A percentile compares a stretch with the other conserved stretches of the same genome.
Conservation (phyloP, 805 yeast genomes). For the Myxozyma geophila region DNA sequence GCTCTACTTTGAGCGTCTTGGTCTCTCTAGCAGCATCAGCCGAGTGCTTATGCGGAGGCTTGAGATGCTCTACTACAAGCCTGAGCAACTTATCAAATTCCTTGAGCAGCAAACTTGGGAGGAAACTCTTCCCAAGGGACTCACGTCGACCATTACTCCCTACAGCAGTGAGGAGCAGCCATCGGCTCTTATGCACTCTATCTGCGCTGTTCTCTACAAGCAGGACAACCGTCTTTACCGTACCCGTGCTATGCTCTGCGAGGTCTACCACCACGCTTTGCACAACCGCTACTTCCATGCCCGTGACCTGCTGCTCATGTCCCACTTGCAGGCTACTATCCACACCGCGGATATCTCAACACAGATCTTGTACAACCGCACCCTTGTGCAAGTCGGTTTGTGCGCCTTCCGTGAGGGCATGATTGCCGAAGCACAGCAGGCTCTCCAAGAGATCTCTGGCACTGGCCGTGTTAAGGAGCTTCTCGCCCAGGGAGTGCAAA, state of each 20-base stretch:
- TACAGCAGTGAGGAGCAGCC: constrained; percentile 50
- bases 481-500: constrained; percentile 84
- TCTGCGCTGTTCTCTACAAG: constrained; percentile 67
- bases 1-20: constrained; percentile 72
- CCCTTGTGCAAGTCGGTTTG: constrained; percentile 92
- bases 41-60: constrained; percentile 82
- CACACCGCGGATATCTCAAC: constrained; percentile 82
- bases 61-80: constrained; percentile 93
- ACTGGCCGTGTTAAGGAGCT: constrained; percentile 87
- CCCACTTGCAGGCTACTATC: constrained; percentile 82
- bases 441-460: constrained; percentile 83
- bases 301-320: constrained; percentile 82
- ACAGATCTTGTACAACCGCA: constrained; percentile 93
- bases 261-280: constrained; percentile 89
- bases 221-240: constrained; percentile 72
- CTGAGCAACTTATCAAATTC: constrained; percentile 68
- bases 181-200: constrained; percentile 61
- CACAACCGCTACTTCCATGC: constrained; percentile 83
- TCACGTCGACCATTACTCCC: constrained; percentile 46
- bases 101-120: constrained; percentile 81
- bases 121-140: constrained; percentile 49
- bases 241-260: constrained; percentile 81
- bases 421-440: constrained; percentile 83
- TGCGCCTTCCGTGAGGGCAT: constrained; percentile 92
- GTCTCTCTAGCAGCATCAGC: constrained; percentile 51